phyloP scores from a whole-genome alignment of 371 early-diverging fungal species.

The Amoeboaphelidium protococcarum region DNA sequence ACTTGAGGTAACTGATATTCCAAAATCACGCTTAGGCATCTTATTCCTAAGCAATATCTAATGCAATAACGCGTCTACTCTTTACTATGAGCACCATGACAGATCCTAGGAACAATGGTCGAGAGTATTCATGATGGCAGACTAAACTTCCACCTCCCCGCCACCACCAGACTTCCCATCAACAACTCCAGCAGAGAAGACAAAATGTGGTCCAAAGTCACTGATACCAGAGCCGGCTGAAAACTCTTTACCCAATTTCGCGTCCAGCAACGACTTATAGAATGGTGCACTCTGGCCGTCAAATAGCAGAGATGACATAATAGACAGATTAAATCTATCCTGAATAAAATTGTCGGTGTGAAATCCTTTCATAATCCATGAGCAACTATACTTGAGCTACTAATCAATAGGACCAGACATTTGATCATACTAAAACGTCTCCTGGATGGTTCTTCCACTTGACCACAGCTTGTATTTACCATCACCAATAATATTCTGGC shows the following conservation, averaged over 20 bases:
- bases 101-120: slow-evolving; percentile 28
- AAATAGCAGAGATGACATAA: slow-evolving; percentile 48
- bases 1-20: background rate
- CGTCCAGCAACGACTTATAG: slow-evolving; percentile 79
- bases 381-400: no score
- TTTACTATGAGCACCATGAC: slow-evolving; percentile 69
- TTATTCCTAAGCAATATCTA: background rate
- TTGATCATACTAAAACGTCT: no score
- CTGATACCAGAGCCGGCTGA: slow-evolving; percentile 69
- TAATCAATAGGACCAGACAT: no score
- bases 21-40: no score
- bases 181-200: slow-evolving; percentile 23
- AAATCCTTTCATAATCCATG: slow-evolving; percentile 43
- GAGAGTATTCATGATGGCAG: slow-evolving; percentile 35
- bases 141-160: slow-evolving; percentile 32
- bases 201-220: slow-evolving; percentile 25
- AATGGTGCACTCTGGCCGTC: slow-evolving; percentile 76
- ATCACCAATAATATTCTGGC: background rate
- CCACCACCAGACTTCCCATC: slow-evolving; percentile 23
- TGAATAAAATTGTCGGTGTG: slow-evolving; percentile 9
- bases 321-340: slow-evolving; percentile 47
- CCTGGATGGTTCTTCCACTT: background rate
- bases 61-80: slow-evolving; percentile 2
- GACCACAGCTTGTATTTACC: background rate
- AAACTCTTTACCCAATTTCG: slow-evolving; percentile 72